Percentiles rank a stretch among this genome's conserved stretches.
Evolutionary conservation across 768 basidiomycete genomes (phyloP).

Genomic region (Pleurotus ostreatus): DNA sequence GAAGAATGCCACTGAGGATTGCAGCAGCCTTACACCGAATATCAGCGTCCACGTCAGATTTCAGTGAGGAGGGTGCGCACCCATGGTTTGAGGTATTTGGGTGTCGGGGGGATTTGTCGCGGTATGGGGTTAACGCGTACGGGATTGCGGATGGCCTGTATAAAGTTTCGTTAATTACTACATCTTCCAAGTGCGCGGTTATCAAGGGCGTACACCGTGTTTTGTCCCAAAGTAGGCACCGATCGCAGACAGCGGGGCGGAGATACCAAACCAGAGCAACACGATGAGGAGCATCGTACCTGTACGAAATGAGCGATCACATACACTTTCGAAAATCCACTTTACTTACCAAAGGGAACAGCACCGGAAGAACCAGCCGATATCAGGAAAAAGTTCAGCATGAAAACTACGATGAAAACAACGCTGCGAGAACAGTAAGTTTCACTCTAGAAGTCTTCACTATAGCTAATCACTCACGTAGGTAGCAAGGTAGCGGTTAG

Average conservation of each 20-base stretch:
- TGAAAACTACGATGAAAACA: conserved; percentile 81
- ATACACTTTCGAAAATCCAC: background rate
- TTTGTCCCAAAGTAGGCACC: conserved; percentile 85
- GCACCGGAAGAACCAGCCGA: conserved; percentile 87
- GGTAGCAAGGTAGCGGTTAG: conserved; percentile 87
- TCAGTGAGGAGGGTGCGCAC: conserved; percentile 32
- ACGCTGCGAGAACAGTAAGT: conserved; percentile 38
- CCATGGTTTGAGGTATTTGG: conserved; percentile 81
- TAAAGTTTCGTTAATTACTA: background rate
- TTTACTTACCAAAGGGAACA: conserved; percentile 78
- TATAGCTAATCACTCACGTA: conserved; percentile 46
- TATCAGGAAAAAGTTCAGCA: conserved; percentile 89
- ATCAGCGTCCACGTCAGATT: background rate
- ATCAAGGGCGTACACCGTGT: conserved; percentile 64
- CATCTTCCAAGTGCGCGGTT: background rate
- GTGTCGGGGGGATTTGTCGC: conserved; percentile 88
- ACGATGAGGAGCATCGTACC: conserved; percentile 84
- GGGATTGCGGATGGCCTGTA: conserved; percentile 71
- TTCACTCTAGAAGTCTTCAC: background rate
- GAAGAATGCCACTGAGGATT: conserved; percentile 85
- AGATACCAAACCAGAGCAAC: conserved; percentile 90
- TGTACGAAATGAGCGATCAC: conserved; percentile 18
- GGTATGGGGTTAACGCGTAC: conserved; percentile 91
- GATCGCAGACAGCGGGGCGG: conserved; percentile 81
- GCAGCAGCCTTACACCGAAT: conserved; percentile 49